A percentile compares a stretch with the other conserved stretches of the same genome.
Conservation (phyloP, 2,329 filamentous ascomycete genomes). For the Fusarium subtropicale region DNA sequence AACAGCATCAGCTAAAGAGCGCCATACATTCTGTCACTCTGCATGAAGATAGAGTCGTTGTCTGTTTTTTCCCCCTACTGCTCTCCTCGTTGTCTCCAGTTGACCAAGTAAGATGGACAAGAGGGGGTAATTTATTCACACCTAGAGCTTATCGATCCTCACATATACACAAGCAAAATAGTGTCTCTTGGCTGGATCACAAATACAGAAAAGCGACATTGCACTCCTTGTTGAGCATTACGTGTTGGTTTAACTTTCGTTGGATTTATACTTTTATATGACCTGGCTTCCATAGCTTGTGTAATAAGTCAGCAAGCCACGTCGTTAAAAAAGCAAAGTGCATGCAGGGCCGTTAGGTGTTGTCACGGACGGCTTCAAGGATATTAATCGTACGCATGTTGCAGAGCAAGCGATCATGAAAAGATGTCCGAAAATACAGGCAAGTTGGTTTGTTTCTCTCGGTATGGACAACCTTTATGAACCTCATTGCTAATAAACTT, state of each 20-base stretch:
- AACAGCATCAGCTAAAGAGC: slow-evolving; percentile 3
- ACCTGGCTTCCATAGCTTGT: not conserved
- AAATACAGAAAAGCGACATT: not conserved
- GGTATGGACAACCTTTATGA: not conserved
- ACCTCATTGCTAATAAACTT: not conserved
- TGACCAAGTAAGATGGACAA: not conserved
- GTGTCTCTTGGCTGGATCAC: not conserved
- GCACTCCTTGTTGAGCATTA: not conserved
- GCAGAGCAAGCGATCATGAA: not conserved
- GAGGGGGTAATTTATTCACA: not conserved
- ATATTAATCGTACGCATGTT: not conserved
- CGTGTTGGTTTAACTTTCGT: not conserved
- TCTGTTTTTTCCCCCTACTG: not conserved
- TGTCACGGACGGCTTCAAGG: not conserved
- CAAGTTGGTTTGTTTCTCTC: not conserved
- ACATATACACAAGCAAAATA: not conserved
- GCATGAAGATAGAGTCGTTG: not conserved
- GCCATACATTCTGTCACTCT: not conserved
- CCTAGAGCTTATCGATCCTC: not conserved
- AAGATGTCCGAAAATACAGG: not conserved
- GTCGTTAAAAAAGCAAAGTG: slow-evolving; percentile 32
- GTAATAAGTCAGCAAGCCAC: slow-evolving; percentile 27
- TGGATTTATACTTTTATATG: slow-evolving; percentile 12
- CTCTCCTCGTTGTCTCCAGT: not conserved
- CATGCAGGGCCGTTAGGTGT: not conserved